A percentile compares a stretch with the other conserved stretches of the same genome.
phyloP scores from a whole-genome alignment of 202 grass and related monocot species.

The Bolboschoenoplectus hybrid region DNA sequence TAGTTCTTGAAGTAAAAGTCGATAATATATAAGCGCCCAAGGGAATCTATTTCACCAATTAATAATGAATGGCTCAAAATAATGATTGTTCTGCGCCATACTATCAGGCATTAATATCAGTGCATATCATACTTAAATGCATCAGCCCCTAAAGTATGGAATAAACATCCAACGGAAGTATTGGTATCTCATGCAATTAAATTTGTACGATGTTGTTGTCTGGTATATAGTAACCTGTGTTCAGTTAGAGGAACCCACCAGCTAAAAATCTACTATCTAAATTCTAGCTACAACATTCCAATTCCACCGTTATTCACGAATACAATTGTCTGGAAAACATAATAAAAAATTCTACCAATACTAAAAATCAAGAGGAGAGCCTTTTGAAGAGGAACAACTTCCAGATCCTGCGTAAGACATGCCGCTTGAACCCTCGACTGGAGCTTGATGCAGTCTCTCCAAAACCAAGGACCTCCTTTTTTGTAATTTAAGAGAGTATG shows the following conservation, averaged over 20 bases:
- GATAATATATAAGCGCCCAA: background rate
- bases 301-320: conserved; percentile 3
- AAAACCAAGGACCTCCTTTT: conserved; percentile 75
- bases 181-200: background rate
- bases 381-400: conserved; percentile 59
- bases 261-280: conserved; percentile 17
- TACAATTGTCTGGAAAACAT: background rate
- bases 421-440: conserved; percentile 72
- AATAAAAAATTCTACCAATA: conserved; percentile 29
- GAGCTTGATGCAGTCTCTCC: conserved; percentile 87
- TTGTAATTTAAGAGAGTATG: conserved; percentile 74
- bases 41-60: background rate
- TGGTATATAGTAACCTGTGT: background rate
- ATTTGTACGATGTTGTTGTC: background rate
- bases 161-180: background rate
- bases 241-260: conserved; percentile 11
- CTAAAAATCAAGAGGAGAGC: conserved; percentile 81
- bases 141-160: background rate
- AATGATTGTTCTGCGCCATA: background rate
- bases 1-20: background rate
- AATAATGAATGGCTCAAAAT: background rate
- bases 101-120: background rate
- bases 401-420: conserved; percentile 54
- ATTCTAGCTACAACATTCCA: background rate
- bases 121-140: background rate